Percentiles rank a stretch among this genome's conserved stretches.
phyloP scores from a whole-genome alignment of 805 yeast genomes.

The Hanseniaspora hatyaiensis region DNA sequence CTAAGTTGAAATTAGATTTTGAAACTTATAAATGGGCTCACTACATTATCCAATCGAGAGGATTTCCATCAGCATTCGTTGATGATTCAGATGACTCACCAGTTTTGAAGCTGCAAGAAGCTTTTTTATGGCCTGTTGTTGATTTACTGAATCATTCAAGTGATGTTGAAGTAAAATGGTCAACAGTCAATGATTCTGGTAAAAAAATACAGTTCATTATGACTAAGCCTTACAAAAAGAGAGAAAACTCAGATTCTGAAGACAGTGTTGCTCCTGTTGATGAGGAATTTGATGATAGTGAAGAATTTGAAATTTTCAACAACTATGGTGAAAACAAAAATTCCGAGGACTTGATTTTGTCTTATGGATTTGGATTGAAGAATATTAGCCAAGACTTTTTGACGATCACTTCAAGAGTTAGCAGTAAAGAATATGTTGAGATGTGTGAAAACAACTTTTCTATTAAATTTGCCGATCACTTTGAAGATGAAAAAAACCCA shows the following conservation, averaged over 20 bases:
- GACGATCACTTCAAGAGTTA: constrained; percentile 49
- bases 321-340: constrained; percentile 75
- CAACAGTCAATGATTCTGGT: constrained; percentile 13
- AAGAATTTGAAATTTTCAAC: constrained; percentile 48
- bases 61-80: constrained; percentile 66
- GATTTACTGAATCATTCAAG: constrained; percentile 71
- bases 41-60: constrained; percentile 59
- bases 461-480: constrained; percentile 29
- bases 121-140: constrained; percentile 64
- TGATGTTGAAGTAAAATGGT: constrained; percentile 54
- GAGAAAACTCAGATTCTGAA: too few species aligned
- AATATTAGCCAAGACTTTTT: constrained; percentile 42
- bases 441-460: constrained; percentile 32
- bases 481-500: constrained; percentile 28
- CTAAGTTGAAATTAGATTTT: constrained; percentile 22
- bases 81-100: constrained; percentile 25
- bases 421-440: constrained; percentile 23
- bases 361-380: constrained; percentile 53
- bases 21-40: constrained; percentile 66
- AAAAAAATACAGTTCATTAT: constrained; percentile 36
- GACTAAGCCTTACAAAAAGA: constrained; percentile 19
- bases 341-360: constrained; percentile 68
- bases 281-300: constrained; percentile 16
- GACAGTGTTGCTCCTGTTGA: too few species aligned
- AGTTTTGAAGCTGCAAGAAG: constrained; percentile 36